Evolutionary conservation across 1,139 yeast genomes (phyloP).

Genomic region (Saccharomyces hybrid): DNA sequence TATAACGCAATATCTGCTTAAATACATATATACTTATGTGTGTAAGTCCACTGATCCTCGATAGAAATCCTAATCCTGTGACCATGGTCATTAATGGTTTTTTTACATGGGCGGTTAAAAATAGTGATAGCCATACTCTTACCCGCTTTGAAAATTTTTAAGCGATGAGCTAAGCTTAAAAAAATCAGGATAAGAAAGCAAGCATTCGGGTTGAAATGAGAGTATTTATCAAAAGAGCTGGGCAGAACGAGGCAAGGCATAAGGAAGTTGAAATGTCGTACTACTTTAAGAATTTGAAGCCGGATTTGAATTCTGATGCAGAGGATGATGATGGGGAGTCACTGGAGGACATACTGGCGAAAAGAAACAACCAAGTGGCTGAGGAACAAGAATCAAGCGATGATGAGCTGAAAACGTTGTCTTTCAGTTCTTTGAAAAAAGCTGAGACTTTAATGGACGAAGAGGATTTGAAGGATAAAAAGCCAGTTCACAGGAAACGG

Average conservation of each 20-base stretch:
- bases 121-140: neutral
- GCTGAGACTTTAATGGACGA: conserved; percentile 47
- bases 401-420: conserved; percentile 35
- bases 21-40: neutral
- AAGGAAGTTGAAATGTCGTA: conserved; percentile 20
- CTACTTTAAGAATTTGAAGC: conserved; percentile 27
- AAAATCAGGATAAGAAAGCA: no score
- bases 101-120: neutral
- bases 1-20: no score
- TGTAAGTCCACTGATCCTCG: no score
- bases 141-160: neutral
- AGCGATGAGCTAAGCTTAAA: neutral
- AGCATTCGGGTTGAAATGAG: no score
- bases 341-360: conserved; percentile 9
- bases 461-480: conserved; percentile 27
- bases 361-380: conserved; percentile 14
- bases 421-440: conserved; percentile 53
- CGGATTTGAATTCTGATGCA: conserved; percentile 23
- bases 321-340: conserved; percentile 3
- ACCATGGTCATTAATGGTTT: no score
- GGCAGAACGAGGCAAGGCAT: neutral
- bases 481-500: conserved; percentile 5
- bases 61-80: no score
- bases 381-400: conserved; percentile 19
- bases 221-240: neutral